Evolutionary conservation across 2,329 filamentous ascomycete species (phyloP), one percentile per base, ranked within the genome.

Genomic region (Xylaria sp.): DNA sequence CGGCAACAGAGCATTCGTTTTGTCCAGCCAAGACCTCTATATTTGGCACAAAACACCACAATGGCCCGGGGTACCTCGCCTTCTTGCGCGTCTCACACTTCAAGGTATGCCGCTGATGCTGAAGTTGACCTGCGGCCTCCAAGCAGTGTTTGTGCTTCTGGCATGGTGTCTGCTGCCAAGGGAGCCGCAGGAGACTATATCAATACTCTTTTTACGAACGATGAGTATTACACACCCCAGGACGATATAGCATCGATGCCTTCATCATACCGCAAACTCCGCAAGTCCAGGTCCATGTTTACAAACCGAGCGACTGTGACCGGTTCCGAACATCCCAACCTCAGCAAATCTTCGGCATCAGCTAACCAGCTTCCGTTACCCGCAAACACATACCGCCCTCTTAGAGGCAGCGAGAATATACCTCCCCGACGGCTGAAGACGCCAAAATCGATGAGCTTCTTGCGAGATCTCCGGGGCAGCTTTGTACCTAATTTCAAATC

Each of bases 1-100:
- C 83, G 82, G 7, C 83, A 84, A 65, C 85, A 86, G 64, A 90
- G 88, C 72, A 83, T 90, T 49, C 84, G 88, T 1, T 90, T 88
- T 69, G 80, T 84, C 7, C 74, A 68, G 20, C 58, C 70, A 5
- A 73, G 70, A 38, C 33, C 62, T 1, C 66, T 63, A 2, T 53
- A 58, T 38, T 46, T 46, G 15, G 36, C 53, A 7, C 62, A 58
- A 54, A 65, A 51, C 13, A 66, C 59, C 10, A 59, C 59, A 4
- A 54, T 38, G 28, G 28, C 36, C 20, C 62, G 65, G 28, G 46
- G 59, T 9, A 51, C 1, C 10, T 62, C 65, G 2, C 66, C 65
- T 6, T 59, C 56, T 61, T 64, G 51, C 38, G 60, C 38, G 3
- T 38, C 53, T 2, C 48, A 44, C 62, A 64, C 54, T 46, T 3